Percentiles rank a stretch among this genome's conserved stretches.
These are phyloP conservation scores for Venturia pyrina DNA, from an alignment of 2,329 filamentous ascomycete species.

Conservation along the genomic window DNA sequence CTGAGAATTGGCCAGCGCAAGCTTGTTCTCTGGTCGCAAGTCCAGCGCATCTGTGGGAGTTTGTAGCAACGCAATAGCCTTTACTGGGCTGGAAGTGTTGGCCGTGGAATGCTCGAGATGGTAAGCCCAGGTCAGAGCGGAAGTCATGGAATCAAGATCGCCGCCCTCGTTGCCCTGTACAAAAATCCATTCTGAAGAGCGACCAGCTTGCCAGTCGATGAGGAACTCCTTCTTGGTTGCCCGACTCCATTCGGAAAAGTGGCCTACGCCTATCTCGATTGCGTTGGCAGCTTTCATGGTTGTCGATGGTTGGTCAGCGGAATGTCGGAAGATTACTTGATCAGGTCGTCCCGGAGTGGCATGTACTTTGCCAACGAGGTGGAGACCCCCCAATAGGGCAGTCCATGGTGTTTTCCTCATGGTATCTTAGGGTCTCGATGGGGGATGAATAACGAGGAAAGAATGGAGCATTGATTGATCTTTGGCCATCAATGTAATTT, in stretches of 20 bases:
- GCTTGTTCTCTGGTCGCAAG: slow-evolving; percentile 37
- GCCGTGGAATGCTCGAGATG: slow-evolving; percentile 35
- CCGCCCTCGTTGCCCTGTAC: slow-evolving; percentile 39
- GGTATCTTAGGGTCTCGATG: neutral
- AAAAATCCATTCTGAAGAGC: slow-evolving; percentile 34
- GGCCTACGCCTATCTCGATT: slow-evolving; percentile 30
- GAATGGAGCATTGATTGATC: neutral
- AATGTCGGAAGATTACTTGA: neutral
- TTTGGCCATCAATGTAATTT: neutral
- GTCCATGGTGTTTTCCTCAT: neutral
- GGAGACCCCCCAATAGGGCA: neutral
- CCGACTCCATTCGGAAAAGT: slow-evolving; percentile 40
- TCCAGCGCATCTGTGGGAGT: slow-evolving; percentile 37
- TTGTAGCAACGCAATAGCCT: slow-evolving; percentile 38
- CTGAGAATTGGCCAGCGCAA: slow-evolving; percentile 34
- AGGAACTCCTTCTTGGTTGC: slow-evolving; percentile 36
- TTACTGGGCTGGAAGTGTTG: slow-evolving; percentile 33
- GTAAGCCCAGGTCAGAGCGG: slow-evolving; percentile 39
- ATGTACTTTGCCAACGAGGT: neutral
- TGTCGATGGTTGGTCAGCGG: neutral
- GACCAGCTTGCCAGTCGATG: slow-evolving; percentile 37
- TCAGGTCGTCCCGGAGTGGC: neutral
- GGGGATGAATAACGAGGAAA: neutral
- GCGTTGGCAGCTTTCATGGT: neutral
- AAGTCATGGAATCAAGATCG: slow-evolving; percentile 35